Percentiles rank a stretch among this genome's conserved stretches.
These are phyloP conservation scores for Mucor velutinosus DNA, from an alignment of 371 early-diverging fungal species.

Conservation along the genomic window DNA sequence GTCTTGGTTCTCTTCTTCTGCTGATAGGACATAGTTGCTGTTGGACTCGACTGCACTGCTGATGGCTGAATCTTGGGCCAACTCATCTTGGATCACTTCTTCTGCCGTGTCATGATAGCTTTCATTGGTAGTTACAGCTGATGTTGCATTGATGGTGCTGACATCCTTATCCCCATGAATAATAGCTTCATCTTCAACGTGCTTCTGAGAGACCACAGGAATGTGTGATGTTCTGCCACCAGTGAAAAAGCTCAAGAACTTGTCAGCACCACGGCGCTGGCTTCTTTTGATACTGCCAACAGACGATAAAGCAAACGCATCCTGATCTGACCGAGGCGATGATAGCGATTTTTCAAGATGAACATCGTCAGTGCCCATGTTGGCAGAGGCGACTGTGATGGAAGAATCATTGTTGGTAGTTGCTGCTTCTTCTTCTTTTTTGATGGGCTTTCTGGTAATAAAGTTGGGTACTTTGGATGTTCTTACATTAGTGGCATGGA, in stretches of 20 bases:
- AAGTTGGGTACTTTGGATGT: constrained; percentile 15
- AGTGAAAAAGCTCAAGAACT: constrained; percentile 22
- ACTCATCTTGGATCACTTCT: not conserved
- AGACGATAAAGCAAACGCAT: not conserved
- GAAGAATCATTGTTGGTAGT: not conserved
- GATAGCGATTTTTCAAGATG: constrained; percentile 16
- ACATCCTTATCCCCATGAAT: not conserved
- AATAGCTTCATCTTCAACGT: not conserved
- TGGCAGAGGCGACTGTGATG: not conserved
- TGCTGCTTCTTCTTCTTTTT: constrained; percentile 7
- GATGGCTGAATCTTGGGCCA: not conserved
- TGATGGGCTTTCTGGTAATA: constrained; percentile 19
- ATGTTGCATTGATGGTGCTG: not conserved
- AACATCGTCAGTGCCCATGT: not conserved
- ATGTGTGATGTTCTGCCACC: constrained; percentile 4
- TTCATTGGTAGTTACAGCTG: not conserved
- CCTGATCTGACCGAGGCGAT: not conserved
- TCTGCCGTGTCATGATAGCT: not conserved
- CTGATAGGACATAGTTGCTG: not conserved
- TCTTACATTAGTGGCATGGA: constrained; percentile 2
- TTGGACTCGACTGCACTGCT: not conserved
- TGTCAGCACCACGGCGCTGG: constrained; percentile 23
- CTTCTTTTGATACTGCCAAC: constrained; percentile 11
- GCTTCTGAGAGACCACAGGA: not conserved
- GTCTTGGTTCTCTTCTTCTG: not conserved